Evolutionary conservation across 73 alveolate genomes (phyloP), one percentile per base, ranked within the genome.

Genomic region (Paramecium caudatum): DNA sequence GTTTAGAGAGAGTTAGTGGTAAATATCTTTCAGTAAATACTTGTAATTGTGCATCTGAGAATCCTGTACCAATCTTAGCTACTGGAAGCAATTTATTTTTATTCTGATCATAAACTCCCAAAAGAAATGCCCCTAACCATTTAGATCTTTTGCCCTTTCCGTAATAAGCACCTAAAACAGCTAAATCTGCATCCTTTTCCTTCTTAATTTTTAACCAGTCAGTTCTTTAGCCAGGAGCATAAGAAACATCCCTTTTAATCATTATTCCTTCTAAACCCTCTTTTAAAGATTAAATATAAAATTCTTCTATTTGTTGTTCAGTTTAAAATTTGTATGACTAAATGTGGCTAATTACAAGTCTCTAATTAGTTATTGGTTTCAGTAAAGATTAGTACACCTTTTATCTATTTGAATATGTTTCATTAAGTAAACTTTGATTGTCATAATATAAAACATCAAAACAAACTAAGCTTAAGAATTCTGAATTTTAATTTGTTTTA

Each of bases 31-130:
- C 82, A 23, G 91, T 74, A 37, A 94, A 82, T 17, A 85, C 94
- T 61, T 93, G 91, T 36, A 96, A 87, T 23, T 93, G 90, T 9
- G 90, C n/a, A 63, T 95, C 96, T 70, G 82, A 93, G 69, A 96
- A 93, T 33, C 99, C 99, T 25, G 98, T 96, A n/a, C 98, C 99
- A 6, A 97, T 91, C 95, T 94, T 96, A 48, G 98, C 92, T 47
- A 96, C 91, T 0, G 98, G 91, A 69, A 94, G 94, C 87, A 91
- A 96, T 12, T 83, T 83, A 49, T 93, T 94, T 65, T 91, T 90
- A 63, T 96, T 96, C 41, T 87, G 95, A 70, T 93, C 90, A 90
- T 84, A 96, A 30, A 97, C 91, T 5, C 96, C 99, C 91, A 96
- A 82, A 55, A 96, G 84, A 90, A 85, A 96, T 0, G 99, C 91